Percentiles rank a stretch among this genome's conserved stretches.
Conservation (phyloP, 1,139 yeast genomes). For the Blastobotrys indianensis region DNA sequence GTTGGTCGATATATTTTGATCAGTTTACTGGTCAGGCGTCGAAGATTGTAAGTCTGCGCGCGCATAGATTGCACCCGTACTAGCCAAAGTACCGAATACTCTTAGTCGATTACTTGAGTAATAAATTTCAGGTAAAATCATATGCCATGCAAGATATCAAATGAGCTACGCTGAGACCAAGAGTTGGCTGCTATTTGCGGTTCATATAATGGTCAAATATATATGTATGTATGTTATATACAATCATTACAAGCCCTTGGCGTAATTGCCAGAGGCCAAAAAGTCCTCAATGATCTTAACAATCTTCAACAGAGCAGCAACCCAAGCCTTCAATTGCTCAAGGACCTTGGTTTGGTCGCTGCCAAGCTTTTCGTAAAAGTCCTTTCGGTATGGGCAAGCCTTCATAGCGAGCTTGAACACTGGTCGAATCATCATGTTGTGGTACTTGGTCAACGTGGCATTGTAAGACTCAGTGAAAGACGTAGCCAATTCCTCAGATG, state of each 20-base stretch:
- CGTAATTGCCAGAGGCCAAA: slow-evolving; percentile 75
- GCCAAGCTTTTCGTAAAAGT: slow-evolving; percentile 76
- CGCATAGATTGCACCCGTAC: no score
- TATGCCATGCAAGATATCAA: no score
- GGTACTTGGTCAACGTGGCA: slow-evolving; percentile 75
- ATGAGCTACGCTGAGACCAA: no score
- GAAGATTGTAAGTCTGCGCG: no score
- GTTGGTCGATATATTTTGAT: no score
- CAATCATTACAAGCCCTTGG: slow-evolving; percentile 64
- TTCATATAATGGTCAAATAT: no score
- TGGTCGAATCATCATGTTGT: slow-evolving; percentile 76
- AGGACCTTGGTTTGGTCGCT: slow-evolving; percentile 49
- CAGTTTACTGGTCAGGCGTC: no score
- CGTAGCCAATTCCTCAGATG: slow-evolving; percentile 61
- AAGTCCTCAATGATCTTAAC: slow-evolving; percentile 70
- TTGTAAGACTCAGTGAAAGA: slow-evolving; percentile 80
- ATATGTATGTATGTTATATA: no score
- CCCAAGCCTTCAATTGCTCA: slow-evolving; percentile 65
- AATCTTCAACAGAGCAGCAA: slow-evolving; percentile 66
- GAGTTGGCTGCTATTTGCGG: no score
- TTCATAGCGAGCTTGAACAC: slow-evolving; percentile 91
- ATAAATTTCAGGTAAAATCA: no score
- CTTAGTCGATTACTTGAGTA: no score
- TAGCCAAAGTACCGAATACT: no score
- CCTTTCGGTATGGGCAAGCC: slow-evolving; percentile 90